Conservation (phyloP, 179 eudicot species). For the Spergularia azorica region DNA sequence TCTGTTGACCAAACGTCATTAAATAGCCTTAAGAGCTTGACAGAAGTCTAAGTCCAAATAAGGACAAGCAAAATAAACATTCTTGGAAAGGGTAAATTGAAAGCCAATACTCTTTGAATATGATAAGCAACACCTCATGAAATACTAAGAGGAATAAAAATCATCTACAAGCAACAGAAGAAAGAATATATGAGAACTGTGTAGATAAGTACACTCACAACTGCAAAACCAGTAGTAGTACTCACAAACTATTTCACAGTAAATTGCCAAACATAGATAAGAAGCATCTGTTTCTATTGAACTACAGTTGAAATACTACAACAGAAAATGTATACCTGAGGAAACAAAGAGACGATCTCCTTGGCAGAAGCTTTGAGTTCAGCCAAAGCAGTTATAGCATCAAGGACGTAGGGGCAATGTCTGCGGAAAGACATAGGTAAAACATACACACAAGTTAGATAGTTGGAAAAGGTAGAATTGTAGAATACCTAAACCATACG, state of each 20-base stretch:
- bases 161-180: constrained; percentile 1
- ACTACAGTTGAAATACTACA: neutral
- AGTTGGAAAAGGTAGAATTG: neutral
- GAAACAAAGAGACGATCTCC: constrained; percentile 79
- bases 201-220: neutral
- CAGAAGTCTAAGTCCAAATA: neutral
- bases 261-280: constrained; percentile 1
- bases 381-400: constrained; percentile 90
- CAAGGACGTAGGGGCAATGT: constrained; percentile 77
- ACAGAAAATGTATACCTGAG: constrained; percentile 60
- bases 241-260: neutral
- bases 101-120: neutral
- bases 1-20: too few relatives aligned
- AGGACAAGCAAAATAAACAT: neutral
- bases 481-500: neutral
- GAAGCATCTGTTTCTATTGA: neutral
- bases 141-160: neutral
- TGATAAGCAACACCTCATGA: neutral
- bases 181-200: neutral
- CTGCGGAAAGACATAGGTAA: constrained; percentile 41
- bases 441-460: constrained; percentile 5
- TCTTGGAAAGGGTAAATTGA: neutral
- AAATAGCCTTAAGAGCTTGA: too few relatives aligned
- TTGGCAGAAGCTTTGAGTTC: constrained; percentile 82
- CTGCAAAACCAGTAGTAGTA: neutral